Conservation (phyloP, 1,139 yeast genomes). For the Zygoascus meyerae region DNA sequence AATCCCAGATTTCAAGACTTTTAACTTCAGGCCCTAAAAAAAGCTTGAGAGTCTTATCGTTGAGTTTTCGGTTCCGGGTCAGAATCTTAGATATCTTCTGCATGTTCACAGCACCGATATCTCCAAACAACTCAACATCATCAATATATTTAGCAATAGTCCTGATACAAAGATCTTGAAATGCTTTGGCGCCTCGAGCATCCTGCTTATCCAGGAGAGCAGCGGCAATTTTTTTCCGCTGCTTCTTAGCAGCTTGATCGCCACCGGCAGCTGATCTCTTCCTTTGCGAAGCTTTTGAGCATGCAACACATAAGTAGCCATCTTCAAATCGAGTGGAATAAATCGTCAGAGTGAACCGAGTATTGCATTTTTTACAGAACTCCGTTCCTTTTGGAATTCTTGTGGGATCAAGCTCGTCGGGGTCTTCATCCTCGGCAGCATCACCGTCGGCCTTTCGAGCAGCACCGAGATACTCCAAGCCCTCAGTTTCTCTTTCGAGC, state of each 20-base stretch:
- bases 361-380: slow-evolving; percentile 54
- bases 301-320: slow-evolving; percentile 52
- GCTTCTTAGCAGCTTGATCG: slow-evolving; percentile 55
- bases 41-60: slow-evolving; percentile 62
- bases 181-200: slow-evolving; percentile 48
- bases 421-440: slow-evolving; percentile 32
- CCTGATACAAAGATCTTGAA: slow-evolving; percentile 77
- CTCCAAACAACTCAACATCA: slow-evolving; percentile 73
- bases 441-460: slow-evolving; percentile 20
- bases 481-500: slow-evolving; percentile 22
- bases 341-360: slow-evolving; percentile 53
- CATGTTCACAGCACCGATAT: slow-evolving; percentile 62
- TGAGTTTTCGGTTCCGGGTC: slow-evolving; percentile 72
- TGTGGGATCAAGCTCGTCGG: slow-evolving; percentile 28
- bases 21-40: slow-evolving; percentile 59
- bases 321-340: slow-evolving; percentile 50
- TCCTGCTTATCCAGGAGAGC: slow-evolving; percentile 71
- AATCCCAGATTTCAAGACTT: slow-evolving; percentile 78
- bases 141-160: slow-evolving; percentile 67
- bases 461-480: slow-evolving; percentile 10
- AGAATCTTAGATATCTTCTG: slow-evolving; percentile 66
- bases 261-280: slow-evolving; percentile 14
- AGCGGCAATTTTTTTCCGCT: slow-evolving; percentile 72
- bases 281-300: slow-evolving; percentile 39
- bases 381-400: slow-evolving; percentile 28